Percentiles rank a stretch among this genome's conserved stretches.
Conservation (phyloP, 768 basidiomycete species). For the Naganishia randhawae region DNA sequence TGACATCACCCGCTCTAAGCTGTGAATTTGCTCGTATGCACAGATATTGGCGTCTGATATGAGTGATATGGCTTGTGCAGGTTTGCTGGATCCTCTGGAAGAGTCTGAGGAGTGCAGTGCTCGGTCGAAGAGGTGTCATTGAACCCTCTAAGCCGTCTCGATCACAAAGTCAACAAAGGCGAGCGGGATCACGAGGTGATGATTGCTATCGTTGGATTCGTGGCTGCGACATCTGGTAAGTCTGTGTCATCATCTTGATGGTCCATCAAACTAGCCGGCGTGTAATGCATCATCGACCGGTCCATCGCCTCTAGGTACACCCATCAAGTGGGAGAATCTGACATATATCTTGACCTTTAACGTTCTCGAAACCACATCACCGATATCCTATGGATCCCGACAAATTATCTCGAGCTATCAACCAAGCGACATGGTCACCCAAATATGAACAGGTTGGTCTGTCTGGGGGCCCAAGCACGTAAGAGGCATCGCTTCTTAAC, state of each 20-base stretch:
- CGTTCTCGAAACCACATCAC: neutral
- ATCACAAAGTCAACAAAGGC: conserved; percentile 3
- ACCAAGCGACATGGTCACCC: conserved; percentile 18
- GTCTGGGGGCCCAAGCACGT: neutral
- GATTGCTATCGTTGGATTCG: neutral
- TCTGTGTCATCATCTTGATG: neutral
- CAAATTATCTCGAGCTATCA: conserved; percentile 22
- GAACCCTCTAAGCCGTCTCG: neutral
- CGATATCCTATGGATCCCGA: conserved; percentile 4
- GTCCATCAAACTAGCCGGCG: no score
- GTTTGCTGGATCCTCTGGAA: neutral
- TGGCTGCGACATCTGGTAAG: neutral
- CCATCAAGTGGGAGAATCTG: no score
- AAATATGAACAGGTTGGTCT: conserved; percentile 20
- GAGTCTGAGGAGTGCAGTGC: neutral
- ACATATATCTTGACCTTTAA: neutral
- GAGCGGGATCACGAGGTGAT: no score
- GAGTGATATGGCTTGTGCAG: neutral
- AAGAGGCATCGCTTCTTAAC: neutral
- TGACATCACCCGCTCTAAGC: neutral
- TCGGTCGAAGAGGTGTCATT: neutral
- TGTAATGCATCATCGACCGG: no score
- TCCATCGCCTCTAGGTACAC: no score
- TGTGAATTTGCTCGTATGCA: neutral
- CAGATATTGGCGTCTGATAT: neutral